Evolutionary conservation across 129 eudicot genomes (phyloP).

Genomic region (Smallanthus sonchifolius): DNA sequence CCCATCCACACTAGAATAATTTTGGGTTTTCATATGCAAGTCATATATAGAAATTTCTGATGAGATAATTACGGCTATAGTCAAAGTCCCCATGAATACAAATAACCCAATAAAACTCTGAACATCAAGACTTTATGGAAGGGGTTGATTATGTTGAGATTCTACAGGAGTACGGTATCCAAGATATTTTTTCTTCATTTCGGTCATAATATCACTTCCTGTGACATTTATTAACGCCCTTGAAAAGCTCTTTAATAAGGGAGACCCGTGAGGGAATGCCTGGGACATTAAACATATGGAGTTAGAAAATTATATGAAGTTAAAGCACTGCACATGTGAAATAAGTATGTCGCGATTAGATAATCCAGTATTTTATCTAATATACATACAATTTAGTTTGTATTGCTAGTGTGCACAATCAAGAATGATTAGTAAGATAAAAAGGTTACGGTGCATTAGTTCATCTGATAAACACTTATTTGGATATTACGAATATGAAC

Average conservation of each 20-base stretch:
- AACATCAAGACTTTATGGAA: conserved; percentile 22
- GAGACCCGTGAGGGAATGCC: conserved; percentile 6
- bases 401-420: no score
- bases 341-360: not conserved
- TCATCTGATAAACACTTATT: no score
- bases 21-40: not conserved
- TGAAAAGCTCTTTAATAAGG: not conserved
- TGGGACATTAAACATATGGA: not conserved
- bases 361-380: no score
- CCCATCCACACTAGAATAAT: not conserved
- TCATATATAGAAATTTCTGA: not conserved
- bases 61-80: not conserved
- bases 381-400: no score
- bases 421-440: no score
- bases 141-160: not conserved
- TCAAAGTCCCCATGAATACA: conserved; percentile 1
- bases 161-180: not conserved
- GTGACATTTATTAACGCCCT: conserved; percentile 7
- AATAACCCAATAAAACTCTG: conserved; percentile 14
- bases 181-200: conserved; percentile 4
- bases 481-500: no score
- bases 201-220: not conserved
- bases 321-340: not conserved
- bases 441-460: no score
- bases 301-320: not conserved